Conservation (phyloP, 768 basidiomycete genomes). For the Mycena vitilis region DNA sequence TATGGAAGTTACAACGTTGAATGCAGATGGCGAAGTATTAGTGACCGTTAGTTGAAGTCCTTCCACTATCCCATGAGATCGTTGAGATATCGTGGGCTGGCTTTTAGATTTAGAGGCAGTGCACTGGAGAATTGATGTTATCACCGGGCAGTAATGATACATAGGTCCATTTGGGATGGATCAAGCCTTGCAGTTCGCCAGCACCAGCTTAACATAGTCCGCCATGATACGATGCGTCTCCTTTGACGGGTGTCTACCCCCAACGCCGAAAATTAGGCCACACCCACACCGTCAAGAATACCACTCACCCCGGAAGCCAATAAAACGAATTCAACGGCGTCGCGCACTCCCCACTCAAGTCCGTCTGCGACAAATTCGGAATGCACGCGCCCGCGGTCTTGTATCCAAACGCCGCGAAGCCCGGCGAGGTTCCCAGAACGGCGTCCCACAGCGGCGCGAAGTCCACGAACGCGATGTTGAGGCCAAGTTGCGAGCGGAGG, state of each 20-base stretch:
- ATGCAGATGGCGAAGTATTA: too few relatives aligned
- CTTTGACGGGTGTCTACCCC: slow-evolving; percentile 60
- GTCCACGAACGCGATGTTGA: slow-evolving; percentile 60
- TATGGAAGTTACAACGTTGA: too few relatives aligned
- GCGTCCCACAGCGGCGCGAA: slow-evolving; percentile 64
- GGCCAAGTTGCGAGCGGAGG: slow-evolving; percentile 46
- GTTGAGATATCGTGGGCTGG: too few relatives aligned
- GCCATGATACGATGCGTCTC: slow-evolving; percentile 65
- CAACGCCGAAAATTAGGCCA: neutral
- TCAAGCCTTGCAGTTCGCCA: slow-evolving; percentile 8
- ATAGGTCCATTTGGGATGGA: neutral
- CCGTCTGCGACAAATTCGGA: slow-evolving; percentile 46
- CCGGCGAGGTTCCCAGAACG: slow-evolving; percentile 55
- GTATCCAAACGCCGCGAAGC: slow-evolving; percentile 62
- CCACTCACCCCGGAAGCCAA: slow-evolving; percentile 60
- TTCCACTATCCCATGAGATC: too few relatives aligned
- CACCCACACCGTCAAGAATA: neutral
- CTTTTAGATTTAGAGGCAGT: too few relatives aligned
- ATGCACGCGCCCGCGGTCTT: slow-evolving; percentile 50
- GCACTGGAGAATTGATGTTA: too few relatives aligned
- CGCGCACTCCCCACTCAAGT: slow-evolving; percentile 43
- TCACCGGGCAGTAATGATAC: too few relatives aligned
- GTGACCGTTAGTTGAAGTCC: too few relatives aligned
- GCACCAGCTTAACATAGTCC: slow-evolving; percentile 52
- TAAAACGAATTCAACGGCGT: slow-evolving; percentile 65